These are phyloP conservation scores for Vigna mungo DNA, from an alignment of 306 rosid species.

Conservation along the genomic window DNA sequence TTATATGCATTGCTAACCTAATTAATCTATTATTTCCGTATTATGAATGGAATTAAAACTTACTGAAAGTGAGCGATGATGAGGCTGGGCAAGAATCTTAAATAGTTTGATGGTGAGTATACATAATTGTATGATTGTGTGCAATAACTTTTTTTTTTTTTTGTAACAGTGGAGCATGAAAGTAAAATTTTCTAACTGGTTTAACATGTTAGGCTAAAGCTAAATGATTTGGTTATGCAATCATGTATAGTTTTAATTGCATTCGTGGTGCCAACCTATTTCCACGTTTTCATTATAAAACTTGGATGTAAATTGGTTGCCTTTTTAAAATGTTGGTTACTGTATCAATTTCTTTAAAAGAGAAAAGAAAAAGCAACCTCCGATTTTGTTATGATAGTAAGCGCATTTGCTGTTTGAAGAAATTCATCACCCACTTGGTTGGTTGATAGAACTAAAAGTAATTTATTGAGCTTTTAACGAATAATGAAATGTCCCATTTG, in stretches of 20 bases:
- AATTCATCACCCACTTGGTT: too few species aligned
- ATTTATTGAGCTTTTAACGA: too few species aligned
- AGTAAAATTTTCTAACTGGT: background rate
- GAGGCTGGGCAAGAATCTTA: background rate
- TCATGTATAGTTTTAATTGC: background rate
- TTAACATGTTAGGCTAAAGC: background rate
- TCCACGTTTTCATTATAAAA: background rate
- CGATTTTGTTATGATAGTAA: too few species aligned
- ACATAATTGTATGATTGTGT: background rate
- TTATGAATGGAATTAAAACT: background rate
- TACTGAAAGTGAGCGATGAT: background rate
- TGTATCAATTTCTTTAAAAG: background rate
- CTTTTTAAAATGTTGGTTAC: background rate
- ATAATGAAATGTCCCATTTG: too few species aligned
- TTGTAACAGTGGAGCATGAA: background rate
- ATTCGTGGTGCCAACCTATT: background rate
- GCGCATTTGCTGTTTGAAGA: too few species aligned
- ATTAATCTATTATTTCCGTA: background rate
- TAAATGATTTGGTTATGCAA: background rate
- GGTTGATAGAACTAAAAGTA: too few species aligned
- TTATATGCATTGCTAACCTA: background rate
- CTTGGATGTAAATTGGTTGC: background rate
- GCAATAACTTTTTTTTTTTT: too few species aligned
- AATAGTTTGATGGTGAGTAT: background rate
- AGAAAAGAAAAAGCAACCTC: too few species aligned